phyloP scores from a whole-genome alignment of 2,329 filamentous ascomycete species.

The Cladorrhinum sp. region DNA sequence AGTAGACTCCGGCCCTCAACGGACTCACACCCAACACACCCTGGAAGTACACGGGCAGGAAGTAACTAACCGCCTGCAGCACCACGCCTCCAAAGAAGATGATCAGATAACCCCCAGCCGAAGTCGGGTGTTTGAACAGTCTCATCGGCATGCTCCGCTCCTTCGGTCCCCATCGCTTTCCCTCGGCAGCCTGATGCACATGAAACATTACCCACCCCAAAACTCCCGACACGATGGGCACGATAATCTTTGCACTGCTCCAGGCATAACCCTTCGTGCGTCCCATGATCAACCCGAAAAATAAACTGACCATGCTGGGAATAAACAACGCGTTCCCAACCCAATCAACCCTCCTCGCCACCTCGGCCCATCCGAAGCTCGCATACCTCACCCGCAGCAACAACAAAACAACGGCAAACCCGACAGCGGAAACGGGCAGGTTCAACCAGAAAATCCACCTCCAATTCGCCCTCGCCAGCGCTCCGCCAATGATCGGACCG shows the following conservation, averaged over 20 bases:
- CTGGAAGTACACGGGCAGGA: conserved; percentile 45
- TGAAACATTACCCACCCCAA: conserved; percentile 9
- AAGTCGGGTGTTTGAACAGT: background rate
- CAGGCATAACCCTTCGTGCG: conserved; percentile 39
- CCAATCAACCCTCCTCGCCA: conserved; percentile 24
- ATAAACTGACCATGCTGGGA: conserved; percentile 40
- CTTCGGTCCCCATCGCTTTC: background rate
- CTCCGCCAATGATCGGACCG: conserved; percentile 21
- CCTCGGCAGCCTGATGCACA: conserved; percentile 1
- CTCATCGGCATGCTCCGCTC: background rate
- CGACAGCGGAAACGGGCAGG: conserved; percentile 24
- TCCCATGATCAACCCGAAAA: conserved; percentile 30
- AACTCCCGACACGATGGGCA: conserved; percentile 40
- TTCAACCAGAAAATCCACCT: conserved; percentile 40
- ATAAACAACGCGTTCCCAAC: conserved; percentile 34
- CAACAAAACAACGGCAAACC: conserved; percentile 32
- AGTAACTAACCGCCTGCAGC: conserved; percentile 34
- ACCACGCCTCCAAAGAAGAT: conserved; percentile 33
- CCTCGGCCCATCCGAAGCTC: background rate
- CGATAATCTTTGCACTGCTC: conserved; percentile 34
- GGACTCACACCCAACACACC: conserved; percentile 29
- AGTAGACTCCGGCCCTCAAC: conserved; percentile 21
- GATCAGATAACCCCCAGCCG: background rate
- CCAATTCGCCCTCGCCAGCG: conserved; percentile 8
- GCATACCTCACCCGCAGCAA: conserved; percentile 39